phyloP scores from a whole-genome alignment of 2,329 filamentous ascomycete species.

The Escovopsis weberi region DNA sequence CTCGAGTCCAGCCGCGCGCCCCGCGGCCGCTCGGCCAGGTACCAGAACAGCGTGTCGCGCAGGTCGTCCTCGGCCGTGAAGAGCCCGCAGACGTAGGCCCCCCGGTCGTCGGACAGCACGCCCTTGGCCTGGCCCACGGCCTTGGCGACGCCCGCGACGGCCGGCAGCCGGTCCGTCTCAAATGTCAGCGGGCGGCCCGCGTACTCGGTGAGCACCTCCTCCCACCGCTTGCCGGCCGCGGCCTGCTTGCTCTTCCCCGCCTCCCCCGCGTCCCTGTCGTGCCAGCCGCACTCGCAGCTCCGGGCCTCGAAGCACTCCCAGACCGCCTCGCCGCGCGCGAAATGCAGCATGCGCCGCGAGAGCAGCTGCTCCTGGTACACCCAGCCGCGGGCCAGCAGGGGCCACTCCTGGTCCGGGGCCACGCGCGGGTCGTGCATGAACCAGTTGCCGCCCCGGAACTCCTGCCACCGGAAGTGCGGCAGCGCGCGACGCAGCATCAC shows the following conservation, averaged over 20 bases:
- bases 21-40: background rate
- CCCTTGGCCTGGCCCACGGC: background rate
- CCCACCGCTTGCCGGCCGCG: conserved; percentile 1
- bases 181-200: conserved; percentile 4
- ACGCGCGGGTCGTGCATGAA: background rate
- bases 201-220: conserved; percentile 3
- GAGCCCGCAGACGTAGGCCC: conserved; percentile 5
- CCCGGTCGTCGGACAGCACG: background rate
- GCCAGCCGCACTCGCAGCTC: conserved; percentile 7
- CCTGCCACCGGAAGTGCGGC: conserved; percentile 5
- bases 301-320: conserved; percentile 7
- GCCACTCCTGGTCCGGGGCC: conserved; percentile 1
- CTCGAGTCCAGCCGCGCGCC: background rate
- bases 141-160: conserved; percentile 6
- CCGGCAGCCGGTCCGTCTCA: conserved; percentile 4
- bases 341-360: conserved; percentile 9
- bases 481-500: conserved; percentile 4
- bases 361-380: conserved; percentile 11
- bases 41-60: conserved; percentile 5
- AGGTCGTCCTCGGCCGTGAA: conserved; percentile 4
- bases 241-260: background rate
- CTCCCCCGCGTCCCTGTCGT: background rate
- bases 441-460: background rate
- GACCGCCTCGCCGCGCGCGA: conserved; percentile 6
- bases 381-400: conserved; percentile 7